Base-by-base conservation (phyloP, 768 basidiomycete genomes). In the Asterophora parasitica region DNA sequence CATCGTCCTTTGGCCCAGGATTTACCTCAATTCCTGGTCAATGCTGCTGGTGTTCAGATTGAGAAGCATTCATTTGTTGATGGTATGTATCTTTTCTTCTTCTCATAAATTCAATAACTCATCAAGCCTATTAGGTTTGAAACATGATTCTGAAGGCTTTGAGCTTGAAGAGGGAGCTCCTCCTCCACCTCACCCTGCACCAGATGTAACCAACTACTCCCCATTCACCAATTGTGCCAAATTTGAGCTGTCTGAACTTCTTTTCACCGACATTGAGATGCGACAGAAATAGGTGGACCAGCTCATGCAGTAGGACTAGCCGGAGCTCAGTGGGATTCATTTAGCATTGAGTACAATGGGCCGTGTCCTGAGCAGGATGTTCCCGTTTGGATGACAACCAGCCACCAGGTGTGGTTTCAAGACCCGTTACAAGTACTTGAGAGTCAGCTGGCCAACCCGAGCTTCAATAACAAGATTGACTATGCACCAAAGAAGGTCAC, bases 261-360 rank as follows among this genome's bases (percentile, higher is more conserved):
- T 53, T 15, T 53, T 23, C 20, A 28, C 40, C 13, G 40, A 48
- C 6, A 38, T 26, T 3, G 39, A 50, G 35, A 54, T 54, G 49
- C 48, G 49, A 10, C 38, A 27, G 9, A 26, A n/a, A 7, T 32
- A 50, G 7, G 47, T 50, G 4, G 43, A 46, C 31, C 31, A 19
- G 1, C 49, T 54, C 13, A 46, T 51, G 23, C 41, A 50, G 15
- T 26, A 44, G 40, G 34, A 7, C 42, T 61, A 11, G 70, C 70
- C 1, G 63, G 69, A 31, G 59, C 61, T 7, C 61, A 69, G 0
- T 77, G 73, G 72, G 19, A 62, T 7, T 55, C 51, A 3, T 67
- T 75, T 46, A 42, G 57, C 0, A 39, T 69, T 19, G 35, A 46
- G 8, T 71, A 68, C 30, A 43, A 49, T 58, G 31, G 63, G 19